Percentiles rank a stretch among this genome's conserved stretches.
These are phyloP conservation scores for Trametes sanguinea DNA, from an alignment of 768 basidiomycete species.

Conservation along the genomic window DNA sequence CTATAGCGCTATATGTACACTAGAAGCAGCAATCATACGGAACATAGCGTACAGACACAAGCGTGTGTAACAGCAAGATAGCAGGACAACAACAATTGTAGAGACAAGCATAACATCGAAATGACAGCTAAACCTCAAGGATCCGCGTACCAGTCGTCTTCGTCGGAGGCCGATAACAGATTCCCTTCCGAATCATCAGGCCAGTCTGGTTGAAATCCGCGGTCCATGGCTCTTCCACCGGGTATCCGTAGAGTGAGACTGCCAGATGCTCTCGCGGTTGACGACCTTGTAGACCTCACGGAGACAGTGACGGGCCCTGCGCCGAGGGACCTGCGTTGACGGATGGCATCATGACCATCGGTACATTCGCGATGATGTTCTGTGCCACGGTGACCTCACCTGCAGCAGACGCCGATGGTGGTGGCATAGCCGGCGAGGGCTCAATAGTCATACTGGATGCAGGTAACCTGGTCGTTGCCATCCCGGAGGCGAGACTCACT, in stretches of 20 bases:
- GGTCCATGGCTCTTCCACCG: not conserved
- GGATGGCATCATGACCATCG: too few species aligned
- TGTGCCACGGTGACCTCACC: too few species aligned
- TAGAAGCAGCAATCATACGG: not conserved
- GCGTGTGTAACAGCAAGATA: not conserved
- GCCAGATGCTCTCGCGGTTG: not conserved
- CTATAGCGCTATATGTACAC: not conserved
- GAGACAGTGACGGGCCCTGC: not conserved
- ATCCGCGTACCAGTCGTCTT: constrained; percentile 11
- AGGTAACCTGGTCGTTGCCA: not conserved
- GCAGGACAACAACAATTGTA: not conserved
- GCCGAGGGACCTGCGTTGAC: not conserved
- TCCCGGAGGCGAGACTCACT: not conserved
- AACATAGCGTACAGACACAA: not conserved
- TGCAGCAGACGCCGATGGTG: too few species aligned
- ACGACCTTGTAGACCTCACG: not conserved
- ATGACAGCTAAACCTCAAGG: too few species aligned
- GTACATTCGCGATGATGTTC: too few species aligned
- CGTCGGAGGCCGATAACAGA: not conserved
- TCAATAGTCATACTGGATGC: not conserved
- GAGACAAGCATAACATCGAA: too few species aligned
- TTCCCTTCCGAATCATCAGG: not conserved
- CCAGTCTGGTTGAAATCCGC: not conserved
- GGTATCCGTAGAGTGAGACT: constrained; percentile 12
- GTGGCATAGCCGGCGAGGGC: not conserved